Evolutionary conservation across 495 filamentous ascomycete species (phyloP).

Genomic region (Rhypophila decipiens): DNA sequence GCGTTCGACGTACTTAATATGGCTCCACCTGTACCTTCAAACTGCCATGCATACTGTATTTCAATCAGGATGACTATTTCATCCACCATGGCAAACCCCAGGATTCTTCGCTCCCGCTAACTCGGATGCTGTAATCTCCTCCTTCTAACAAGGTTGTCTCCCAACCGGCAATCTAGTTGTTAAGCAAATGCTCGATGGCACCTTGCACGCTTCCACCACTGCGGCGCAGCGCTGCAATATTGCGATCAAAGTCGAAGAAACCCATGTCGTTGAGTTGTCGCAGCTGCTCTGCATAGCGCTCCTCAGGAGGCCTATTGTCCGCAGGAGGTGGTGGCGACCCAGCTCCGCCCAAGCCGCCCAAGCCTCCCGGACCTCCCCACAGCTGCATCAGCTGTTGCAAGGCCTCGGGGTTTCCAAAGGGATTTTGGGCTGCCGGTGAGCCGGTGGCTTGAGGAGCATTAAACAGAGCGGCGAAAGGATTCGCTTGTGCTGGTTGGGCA

Average conservation of each 20-base stretch:
- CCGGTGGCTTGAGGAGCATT: slow-evolving; percentile 11
- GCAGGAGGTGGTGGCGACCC: slow-evolving; percentile 35
- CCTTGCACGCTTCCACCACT: slow-evolving; percentile 93
- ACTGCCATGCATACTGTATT: too few relatives aligned
- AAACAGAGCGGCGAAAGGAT: slow-evolving; percentile 30
- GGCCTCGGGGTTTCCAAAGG: slow-evolving; percentile 29
- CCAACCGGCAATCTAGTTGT: too few relatives aligned
- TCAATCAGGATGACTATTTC: too few relatives aligned
- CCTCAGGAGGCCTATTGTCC: slow-evolving; percentile 87
- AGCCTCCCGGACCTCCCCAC: slow-evolving; percentile 17
- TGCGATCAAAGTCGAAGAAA: slow-evolving; percentile 93
- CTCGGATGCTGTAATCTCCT: too few relatives aligned
- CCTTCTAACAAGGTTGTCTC: too few relatives aligned
- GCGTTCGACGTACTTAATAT: too few relatives aligned
- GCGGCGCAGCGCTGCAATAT: slow-evolving; percentile 80
- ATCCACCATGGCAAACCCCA: too few relatives aligned
- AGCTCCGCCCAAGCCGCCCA: slow-evolving; percentile 13
- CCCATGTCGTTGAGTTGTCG: slow-evolving; percentile 98
- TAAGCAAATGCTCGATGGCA: slow-evolving; percentile 74
- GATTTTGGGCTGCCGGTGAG: slow-evolving; percentile 9
- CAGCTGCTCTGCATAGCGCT: slow-evolving; percentile 83
- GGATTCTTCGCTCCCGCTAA: too few relatives aligned
- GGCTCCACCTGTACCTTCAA: too few relatives aligned
- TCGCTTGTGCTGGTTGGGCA: slow-evolving; percentile 2
- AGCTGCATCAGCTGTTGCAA: slow-evolving; percentile 42